Evolutionary conservation across 495 filamentous ascomycete genomes (phyloP).

Genomic region (Penicillium coffeae): DNA sequence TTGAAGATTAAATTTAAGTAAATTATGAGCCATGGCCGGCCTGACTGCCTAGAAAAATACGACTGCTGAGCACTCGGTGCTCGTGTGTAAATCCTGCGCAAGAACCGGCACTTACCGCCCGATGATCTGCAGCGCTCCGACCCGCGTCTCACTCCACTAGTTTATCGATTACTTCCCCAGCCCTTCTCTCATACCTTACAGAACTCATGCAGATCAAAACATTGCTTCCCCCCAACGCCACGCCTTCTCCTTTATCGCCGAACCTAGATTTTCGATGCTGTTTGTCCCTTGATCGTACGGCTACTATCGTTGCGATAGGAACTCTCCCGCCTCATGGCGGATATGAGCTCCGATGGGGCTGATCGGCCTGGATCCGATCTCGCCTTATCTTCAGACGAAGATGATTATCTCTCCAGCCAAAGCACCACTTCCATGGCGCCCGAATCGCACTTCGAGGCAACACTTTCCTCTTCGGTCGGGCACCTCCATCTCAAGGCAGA

Average conservation of each 20-base stretch:
- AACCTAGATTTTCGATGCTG: too few species aligned
- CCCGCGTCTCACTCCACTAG: slow-evolving; percentile 17
- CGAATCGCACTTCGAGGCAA: slow-evolving; percentile 5
- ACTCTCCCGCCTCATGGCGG: slow-evolving; percentile 1
- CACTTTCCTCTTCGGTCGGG: slow-evolving; percentile 15
- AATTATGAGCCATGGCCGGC: too few species aligned
- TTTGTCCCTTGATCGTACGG: too few species aligned
- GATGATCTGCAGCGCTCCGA: slow-evolving; percentile 16
- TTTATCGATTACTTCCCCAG: slow-evolving; percentile 11
- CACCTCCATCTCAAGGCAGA: slow-evolving; percentile 32
- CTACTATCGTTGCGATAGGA: neutral
- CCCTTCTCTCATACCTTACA: slow-evolving; percentile 1
- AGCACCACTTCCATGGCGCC: slow-evolving; percentile 26
- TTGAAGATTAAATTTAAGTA: too few species aligned
- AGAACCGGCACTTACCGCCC: too few species aligned
- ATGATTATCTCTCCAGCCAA: slow-evolving; percentile 31
- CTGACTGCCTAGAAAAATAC: too few species aligned
- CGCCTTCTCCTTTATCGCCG: neutral
- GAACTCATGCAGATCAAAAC: neutral
- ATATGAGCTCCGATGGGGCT: slow-evolving; percentile 14
- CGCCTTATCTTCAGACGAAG: slow-evolving; percentile 32
- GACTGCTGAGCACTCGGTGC: too few species aligned
- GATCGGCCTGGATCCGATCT: slow-evolving; percentile 26
- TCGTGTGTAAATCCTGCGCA: too few species aligned
- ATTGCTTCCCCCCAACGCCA: neutral